Percentiles rank a stretch among this genome's conserved stretches.
These are phyloP conservation scores for Catharanthus roseus DNA, from an alignment of 257 asterid species.

Conservation along the genomic window DNA sequence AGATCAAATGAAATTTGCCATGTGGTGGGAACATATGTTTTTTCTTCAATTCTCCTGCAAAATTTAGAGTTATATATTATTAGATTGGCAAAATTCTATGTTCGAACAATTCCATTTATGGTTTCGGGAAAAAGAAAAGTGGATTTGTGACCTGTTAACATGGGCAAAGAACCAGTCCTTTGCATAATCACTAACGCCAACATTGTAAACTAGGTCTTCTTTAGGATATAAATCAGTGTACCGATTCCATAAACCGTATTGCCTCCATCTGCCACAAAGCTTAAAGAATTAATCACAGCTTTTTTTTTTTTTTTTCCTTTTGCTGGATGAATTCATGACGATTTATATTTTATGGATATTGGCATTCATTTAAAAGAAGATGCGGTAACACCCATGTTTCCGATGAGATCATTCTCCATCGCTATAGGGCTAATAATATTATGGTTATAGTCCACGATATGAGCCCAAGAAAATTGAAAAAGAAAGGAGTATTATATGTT, in stretches of 20 bases:
- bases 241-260: slow-evolving; percentile 20
- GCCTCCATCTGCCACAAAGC: slow-evolving; percentile 3
- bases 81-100: background rate
- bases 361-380: no score
- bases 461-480: no score
- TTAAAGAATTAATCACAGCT: no score
- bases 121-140: background rate
- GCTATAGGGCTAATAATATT: no score
- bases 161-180: slow-evolving; percentile 44
- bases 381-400: no score
- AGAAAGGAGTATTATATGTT: no score
- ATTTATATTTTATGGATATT: no score
- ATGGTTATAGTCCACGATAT: no score
- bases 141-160: slow-evolving; percentile 16
- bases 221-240: slow-evolving; percentile 33
- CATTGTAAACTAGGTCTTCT: slow-evolving; percentile 23
- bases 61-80: background rate
- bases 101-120: background rate
- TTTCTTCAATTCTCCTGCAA: slow-evolving; percentile 31
- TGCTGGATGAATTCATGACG: no score
- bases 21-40: slow-evolving; percentile 36
- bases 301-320: no score
- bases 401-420: no score
- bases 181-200: slow-evolving; percentile 25
- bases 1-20: slow-evolving; percentile 55